Conservation (phyloP, 257 asterid species). For the Nicotiana obtusifolia region DNA sequence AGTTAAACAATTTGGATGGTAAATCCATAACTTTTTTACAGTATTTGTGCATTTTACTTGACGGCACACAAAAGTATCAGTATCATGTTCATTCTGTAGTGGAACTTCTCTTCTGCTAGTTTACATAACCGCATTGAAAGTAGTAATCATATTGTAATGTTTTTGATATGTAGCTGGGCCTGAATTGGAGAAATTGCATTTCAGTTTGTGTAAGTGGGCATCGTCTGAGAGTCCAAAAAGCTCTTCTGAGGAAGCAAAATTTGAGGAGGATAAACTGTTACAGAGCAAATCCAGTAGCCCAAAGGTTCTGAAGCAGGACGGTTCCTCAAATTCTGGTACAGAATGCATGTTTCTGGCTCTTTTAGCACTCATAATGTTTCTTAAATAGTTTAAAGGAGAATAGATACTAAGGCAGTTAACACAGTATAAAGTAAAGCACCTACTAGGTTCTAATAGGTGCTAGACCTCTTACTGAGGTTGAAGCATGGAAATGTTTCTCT, state of each 20-base stretch:
- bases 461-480: not conserved
- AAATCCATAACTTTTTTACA: not conserved
- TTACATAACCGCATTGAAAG: too few species aligned
- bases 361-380: not conserved
- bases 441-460: not conserved
- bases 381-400: not conserved
- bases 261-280: constrained; percentile 38
- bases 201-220: constrained; percentile 67
- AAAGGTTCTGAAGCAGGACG: constrained; percentile 25
- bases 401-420: not conserved
- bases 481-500: not conserved
- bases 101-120: not conserved
- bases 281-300: constrained; percentile 29
- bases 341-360: constrained; percentile 8
- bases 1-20: constrained; percentile 42
- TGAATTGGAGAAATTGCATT: constrained; percentile 28
- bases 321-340: constrained; percentile 22
- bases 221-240: constrained; percentile 37
- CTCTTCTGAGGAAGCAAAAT: constrained; percentile 30
- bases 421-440: not conserved
- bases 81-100: not conserved
- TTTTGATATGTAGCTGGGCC: constrained; percentile 26
- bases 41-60: not conserved
- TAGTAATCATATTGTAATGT: too few species aligned
- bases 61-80: not conserved